These are phyloP conservation scores for Prunus padus DNA, from an alignment of 306 rosid species.

Conservation along the genomic window DNA sequence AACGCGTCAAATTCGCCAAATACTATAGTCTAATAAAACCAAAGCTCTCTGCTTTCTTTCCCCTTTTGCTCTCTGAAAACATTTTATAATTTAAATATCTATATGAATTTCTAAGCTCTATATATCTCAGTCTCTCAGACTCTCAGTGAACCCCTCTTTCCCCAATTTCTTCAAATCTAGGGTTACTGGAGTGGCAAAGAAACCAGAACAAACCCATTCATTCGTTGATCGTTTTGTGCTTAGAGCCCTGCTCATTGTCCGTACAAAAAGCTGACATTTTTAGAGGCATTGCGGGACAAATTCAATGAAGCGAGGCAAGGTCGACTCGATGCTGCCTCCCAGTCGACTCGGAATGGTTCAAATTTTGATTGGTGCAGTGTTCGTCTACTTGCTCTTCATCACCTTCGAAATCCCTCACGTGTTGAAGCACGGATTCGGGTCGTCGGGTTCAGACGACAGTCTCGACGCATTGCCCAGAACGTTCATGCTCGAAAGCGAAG, in stretches of 20 bases:
- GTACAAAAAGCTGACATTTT: not conserved
- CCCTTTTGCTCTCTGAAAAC: conserved; percentile 8
- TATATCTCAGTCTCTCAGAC: not conserved
- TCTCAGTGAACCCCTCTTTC: not conserved
- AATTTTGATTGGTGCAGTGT: conserved; percentile 51
- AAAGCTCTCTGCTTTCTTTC: not conserved
- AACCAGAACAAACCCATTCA: conserved; percentile 14
- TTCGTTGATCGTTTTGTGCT: not conserved
- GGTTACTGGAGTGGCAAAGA: conserved; percentile 19
- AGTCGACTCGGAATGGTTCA: conserved; percentile 68
- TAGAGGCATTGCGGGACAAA: conserved; percentile 3
- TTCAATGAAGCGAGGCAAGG: conserved; percentile 72
- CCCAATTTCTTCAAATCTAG: conserved; percentile 18
- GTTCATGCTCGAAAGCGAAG: conserved; percentile 31
- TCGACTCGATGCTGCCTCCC: conserved; percentile 41
- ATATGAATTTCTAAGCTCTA: not conserved
- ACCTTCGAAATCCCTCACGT: conserved; percentile 79
- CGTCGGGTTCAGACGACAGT: conserved; percentile 40
- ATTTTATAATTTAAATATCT: not conserved
- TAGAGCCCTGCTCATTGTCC: not conserved
- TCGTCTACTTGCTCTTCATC: conserved; percentile 63
- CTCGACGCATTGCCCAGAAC: conserved; percentile 55
- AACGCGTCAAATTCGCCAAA: not conserved
- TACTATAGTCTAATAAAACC: not conserved
- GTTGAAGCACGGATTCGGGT: conserved; percentile 42